A percentile compares a stretch with the other conserved stretches of the same genome.
Conservation (phyloP, 2,329 filamentous ascomycete genomes). For the Penicillium griseofulvum region DNA sequence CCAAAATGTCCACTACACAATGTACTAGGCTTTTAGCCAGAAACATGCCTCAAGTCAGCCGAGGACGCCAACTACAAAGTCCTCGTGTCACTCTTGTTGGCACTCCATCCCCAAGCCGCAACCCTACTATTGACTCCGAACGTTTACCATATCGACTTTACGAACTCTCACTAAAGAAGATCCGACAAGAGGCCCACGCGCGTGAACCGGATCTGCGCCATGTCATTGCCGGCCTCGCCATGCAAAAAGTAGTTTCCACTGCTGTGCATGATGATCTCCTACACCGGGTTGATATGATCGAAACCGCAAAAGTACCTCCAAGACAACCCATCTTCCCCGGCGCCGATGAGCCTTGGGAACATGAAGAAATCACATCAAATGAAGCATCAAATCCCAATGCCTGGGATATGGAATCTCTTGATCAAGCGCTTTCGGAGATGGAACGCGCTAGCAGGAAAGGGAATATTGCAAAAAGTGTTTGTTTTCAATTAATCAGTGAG, state of each 20-base stretch:
- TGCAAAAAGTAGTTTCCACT: slow-evolving; percentile 15
- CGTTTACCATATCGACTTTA: slow-evolving; percentile 23
- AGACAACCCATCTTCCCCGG: slow-evolving; percentile 12
- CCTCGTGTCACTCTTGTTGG: slow-evolving; percentile 1
- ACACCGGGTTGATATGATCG: slow-evolving; percentile 13
- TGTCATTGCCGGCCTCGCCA: slow-evolving; percentile 20
- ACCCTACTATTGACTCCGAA: slow-evolving; percentile 15
- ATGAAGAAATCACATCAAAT: not conserved
- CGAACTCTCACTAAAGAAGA: slow-evolving; percentile 22
- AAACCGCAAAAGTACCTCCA: slow-evolving; percentile 4
- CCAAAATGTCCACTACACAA: slow-evolving; percentile 5
- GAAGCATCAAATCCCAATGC: not conserved
- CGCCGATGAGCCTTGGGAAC: slow-evolving; percentile 10
- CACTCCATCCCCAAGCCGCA: not conserved
- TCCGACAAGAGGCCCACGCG: slow-evolving; percentile 21
- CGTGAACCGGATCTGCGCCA: slow-evolving; percentile 21
- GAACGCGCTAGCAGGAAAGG: slow-evolving; percentile 15
- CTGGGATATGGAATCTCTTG: slow-evolving; percentile 16
- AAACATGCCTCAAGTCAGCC: slow-evolving; percentile 7
- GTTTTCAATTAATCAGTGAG: slow-evolving; percentile 19
- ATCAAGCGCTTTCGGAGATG: slow-evolving; percentile 16
- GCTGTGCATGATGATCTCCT: slow-evolving; percentile 14
- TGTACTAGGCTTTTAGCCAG: slow-evolving; percentile 1
- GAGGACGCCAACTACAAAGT: slow-evolving; percentile 1
- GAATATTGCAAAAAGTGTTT: slow-evolving; percentile 16